Base-by-base conservation (phyloP, 2,329 filamentous ascomycete genomes). In the Rhexocercosporidium sp. region DNA sequence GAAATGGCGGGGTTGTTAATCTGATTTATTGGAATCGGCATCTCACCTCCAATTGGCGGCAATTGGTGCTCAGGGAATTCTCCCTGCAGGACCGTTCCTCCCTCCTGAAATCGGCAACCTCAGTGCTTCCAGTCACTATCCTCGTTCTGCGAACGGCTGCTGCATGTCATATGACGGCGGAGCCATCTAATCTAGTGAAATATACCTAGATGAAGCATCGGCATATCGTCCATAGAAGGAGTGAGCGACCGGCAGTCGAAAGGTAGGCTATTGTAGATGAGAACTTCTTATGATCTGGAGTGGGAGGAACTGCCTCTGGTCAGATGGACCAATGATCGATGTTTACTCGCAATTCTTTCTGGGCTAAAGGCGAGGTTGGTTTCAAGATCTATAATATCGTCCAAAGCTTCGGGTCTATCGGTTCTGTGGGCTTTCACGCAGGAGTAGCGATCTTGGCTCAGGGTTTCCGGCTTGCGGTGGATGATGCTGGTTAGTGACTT, bases 121-220 rank as follows among this genome's bases (percentile, higher is more conserved):
- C 53, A 34, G 22, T 25, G 12, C 22, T 44, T 14, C 57, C 39
- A 60, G 14, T 12, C 22, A 60, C 3, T 5, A 18, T 60, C 16
- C 25, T 31, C 20, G 39, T 31, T n/a, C 18, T 60, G 39, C 16
- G 39, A 41, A 46, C 34, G 44, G 39, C n/a, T 62, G 22, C 67
- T 69, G 66, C 69, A 71, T 66, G 62, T 71, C 69, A 71, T 69
- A 67, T 65, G 67, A 69, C 62, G 18, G 16, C 64, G 63, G 41
- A 54, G 22, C 37, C 34, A 29, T 11, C n/a, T 44, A 31, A 37
- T 20, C 27, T 46, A 51, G 47, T 59, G 39, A 62, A 53, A n/a
- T 53, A 25, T 51, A 31, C 18, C 31, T 37, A 47, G 31, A 46
- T 46, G 49, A 61, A 65, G 41, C 47, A 25, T 66, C 66, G 66